Evolutionary conservation across 352 stramenopile species (phyloP), one percentile per base, ranked within the genome.

Genomic region (Globisporangium solare): DNA sequence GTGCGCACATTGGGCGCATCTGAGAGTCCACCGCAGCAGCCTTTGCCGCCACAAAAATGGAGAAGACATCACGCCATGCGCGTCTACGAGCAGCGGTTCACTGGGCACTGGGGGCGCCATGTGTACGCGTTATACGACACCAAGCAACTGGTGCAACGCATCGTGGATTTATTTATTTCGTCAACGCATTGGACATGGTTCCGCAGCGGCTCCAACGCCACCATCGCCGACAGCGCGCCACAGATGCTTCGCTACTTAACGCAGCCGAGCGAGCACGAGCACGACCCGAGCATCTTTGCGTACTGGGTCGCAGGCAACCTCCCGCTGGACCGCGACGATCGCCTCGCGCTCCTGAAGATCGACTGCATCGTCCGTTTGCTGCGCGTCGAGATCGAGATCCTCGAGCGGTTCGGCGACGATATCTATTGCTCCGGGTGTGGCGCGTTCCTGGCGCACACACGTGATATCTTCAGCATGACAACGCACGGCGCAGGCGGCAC

Each of bases 231-330:
- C 21, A 66, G 58, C 52, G 47, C 58, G 17, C 61, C 77, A n/a
- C n/a, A n/a, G 58, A 54, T 63, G 41, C 43, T 64, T 7, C 43
- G 69, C 51, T 79, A 68, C 22, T 58, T 83, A 46, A 56, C 63
- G 27, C 40, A 73, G 46, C 56, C 70, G 8, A 76, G 73, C 47
- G 66, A 83, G 20, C 65, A 65, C 35, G 68, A 76, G 35, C 39
- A 52, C 2, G 83, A 92, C 51, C 76, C 83, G 14, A 83, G 80
- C 27, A 65, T 74, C 24, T 94, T 93, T 31, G 81, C 83, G 5
- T 89, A 88, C 49, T 94, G 85, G 85, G 71, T 94, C 7, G 81
- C 80, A 40, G 65, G 68, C 1, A 91, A 92, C 42, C 58, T 94
- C 45, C 79, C 82, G 35, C 50, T 92, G 45, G 74, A 79, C 47